These are phyloP conservation scores for Excoecaria agallocha DNA, from an alignment of 345 rosid species.

Conservation along the genomic window DNA sequence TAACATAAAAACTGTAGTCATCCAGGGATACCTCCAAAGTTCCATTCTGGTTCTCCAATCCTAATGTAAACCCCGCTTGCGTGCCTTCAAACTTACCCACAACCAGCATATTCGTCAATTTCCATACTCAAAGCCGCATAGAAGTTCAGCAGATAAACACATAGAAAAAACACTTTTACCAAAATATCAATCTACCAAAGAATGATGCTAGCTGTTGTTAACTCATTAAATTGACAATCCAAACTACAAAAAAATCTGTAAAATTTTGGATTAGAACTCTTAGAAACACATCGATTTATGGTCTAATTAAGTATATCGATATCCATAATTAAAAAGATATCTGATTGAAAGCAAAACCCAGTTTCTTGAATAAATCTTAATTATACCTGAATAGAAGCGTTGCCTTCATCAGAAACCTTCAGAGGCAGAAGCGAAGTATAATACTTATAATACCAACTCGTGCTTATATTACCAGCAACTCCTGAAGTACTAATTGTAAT, in stretches of 20 bases:
- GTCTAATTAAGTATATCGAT: not conserved
- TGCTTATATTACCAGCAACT: conserved; percentile 76
- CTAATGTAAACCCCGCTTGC: conserved; percentile 86
- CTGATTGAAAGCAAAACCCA: not conserved
- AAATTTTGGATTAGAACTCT: not conserved
- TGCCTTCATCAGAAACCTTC: conserved; percentile 69
- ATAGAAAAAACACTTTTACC: not conserved
- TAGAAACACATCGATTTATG: not conserved
- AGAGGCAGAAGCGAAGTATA: conserved; percentile 67
- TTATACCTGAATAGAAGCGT: conserved; percentile 81
- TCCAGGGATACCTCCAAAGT: conserved; percentile 63
- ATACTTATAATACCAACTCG: conserved; percentile 79
- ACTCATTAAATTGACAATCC: not conserved
- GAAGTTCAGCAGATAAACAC: conserved; percentile 26
- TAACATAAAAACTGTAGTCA: conserved; percentile 80
- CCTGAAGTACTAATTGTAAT: conserved; percentile 73
- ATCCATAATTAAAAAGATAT: not conserved
- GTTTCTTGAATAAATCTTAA: not conserved
- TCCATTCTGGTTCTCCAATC: conserved; percentile 71
- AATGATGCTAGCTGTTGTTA: not conserved
- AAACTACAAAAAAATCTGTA: not conserved
- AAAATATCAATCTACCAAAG: not conserved
- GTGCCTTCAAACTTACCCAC: conserved; percentile 91
- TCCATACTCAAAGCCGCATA: conserved; percentile 39
- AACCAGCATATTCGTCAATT: conserved; percentile 49